Conservation (phyloP, 495 filamentous ascomycete genomes). For the Xylaria castorea region DNA sequence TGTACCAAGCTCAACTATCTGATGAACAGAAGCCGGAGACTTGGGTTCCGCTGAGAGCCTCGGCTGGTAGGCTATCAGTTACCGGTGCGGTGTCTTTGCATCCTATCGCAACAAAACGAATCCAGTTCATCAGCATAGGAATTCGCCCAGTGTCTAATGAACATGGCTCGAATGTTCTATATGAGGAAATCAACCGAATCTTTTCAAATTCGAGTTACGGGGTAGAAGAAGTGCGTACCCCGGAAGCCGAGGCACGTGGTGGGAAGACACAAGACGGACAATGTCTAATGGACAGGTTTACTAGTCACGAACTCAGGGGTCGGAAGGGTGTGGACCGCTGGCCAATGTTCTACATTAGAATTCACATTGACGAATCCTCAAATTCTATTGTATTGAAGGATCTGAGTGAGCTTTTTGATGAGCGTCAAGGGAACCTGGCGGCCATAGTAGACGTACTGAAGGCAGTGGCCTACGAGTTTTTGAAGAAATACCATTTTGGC, state of each 20-base stretch:
- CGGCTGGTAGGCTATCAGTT: conserved; percentile 63
- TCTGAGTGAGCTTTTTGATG: conserved; percentile 46
- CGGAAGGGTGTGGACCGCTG: conserved; percentile 78
- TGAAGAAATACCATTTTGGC: conserved; percentile 70
- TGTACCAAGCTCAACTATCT: conserved; percentile 69
- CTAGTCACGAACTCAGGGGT: conserved; percentile 61
- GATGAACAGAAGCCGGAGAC: conserved; percentile 53
- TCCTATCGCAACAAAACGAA: conserved; percentile 71
- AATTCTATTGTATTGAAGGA: neutral
- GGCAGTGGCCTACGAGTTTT: conserved; percentile 69
- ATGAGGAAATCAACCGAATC: conserved; percentile 77
- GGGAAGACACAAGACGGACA: conserved; percentile 47
- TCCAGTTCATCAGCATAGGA: conserved; percentile 82
- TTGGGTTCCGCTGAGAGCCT: conserved; percentile 76
- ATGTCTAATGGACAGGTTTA: conserved; percentile 58
- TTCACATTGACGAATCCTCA: conserved; percentile 52
- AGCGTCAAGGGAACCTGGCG: conserved; percentile 45
- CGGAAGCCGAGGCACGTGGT: conserved; percentile 45
- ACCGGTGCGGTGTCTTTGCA: conserved; percentile 72
- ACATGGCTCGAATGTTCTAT: conserved; percentile 68
- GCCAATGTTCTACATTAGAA: conserved; percentile 89
- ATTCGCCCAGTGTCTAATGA: conserved; percentile 63
- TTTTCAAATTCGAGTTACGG: conserved; percentile 85
- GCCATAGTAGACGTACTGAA: conserved; percentile 65
- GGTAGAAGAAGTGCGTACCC: conserved; percentile 55